A percentile compares a stretch with the other conserved stretches of the same genome.
phyloP scores from a whole-genome alignment of 1,284 basidiomycete species.

The Takashimella tepidaria region DNA sequence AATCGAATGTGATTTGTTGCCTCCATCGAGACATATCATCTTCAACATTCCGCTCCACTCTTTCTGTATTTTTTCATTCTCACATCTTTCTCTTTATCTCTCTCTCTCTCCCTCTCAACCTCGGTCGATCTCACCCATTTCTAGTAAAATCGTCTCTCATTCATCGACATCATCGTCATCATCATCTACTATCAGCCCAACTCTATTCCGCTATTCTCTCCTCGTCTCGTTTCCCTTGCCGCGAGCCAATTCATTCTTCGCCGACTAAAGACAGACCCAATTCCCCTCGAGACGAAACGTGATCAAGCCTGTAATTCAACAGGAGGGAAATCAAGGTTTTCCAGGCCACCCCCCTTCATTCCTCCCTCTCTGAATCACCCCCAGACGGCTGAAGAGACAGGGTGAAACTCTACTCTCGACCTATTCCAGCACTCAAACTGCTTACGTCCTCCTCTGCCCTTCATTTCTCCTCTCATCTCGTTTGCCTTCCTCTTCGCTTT shows the following conservation, averaged over 20 bases:
- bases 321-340: not conserved
- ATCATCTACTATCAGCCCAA: not conserved
- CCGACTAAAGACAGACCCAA: not conserved
- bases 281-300: not conserved
- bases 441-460: not conserved
- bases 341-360: not conserved
- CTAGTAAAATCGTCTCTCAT: not conserved
- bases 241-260: not conserved
- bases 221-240: too few relatives aligned
- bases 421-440: not conserved
- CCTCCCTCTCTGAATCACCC: not conserved
- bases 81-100: not conserved
- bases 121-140: not conserved
- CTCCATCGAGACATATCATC: not conserved
- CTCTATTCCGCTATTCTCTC: not conserved
- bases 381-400: not conserved
- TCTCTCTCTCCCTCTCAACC: not conserved
- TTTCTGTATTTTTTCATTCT: not conserved
- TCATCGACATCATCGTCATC: not conserved
- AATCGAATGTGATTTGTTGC: too few relatives aligned
- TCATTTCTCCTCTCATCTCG: not conserved
- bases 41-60: not conserved
- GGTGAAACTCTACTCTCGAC: not conserved
- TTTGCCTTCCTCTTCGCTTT: too few relatives aligned
- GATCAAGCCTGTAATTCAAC: not conserved